A percentile compares a stretch with the other conserved stretches of the same genome.
Conservation (phyloP, 2,329 filamentous ascomycete species). For the Penicillium griseofulvum region DNA sequence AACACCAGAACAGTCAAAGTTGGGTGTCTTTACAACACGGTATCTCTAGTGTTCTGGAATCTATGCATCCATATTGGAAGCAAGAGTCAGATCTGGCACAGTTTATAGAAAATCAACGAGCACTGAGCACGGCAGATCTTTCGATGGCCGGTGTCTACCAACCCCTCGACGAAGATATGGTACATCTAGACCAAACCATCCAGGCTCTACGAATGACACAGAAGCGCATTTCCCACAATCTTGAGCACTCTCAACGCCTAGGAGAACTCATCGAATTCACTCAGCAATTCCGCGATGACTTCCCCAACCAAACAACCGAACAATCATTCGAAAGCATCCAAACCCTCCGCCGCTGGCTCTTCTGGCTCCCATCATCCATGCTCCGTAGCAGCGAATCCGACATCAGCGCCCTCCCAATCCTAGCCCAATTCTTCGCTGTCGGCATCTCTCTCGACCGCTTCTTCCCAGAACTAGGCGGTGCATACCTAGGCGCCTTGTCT, state of each 20-base stretch:
- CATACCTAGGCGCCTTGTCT: constrained; percentile 80
- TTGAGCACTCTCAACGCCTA: constrained; percentile 67
- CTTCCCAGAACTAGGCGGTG: constrained; percentile 85
- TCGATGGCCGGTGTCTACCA: constrained; percentile 35
- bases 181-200: constrained; percentile 65
- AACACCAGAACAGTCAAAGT: constrained; percentile 63
- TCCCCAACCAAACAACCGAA: constrained; percentile 67
- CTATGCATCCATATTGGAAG: constrained; percentile 83
- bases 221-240: constrained; percentile 64
- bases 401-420: constrained; percentile 73
- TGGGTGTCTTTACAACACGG: constrained; percentile 94
- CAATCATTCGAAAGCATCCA: constrained; percentile 90
- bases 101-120: constrained; percentile 43
- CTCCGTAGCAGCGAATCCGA: constrained; percentile 74
- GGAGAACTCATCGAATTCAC: constrained; percentile 70
- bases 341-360: constrained; percentile 85
- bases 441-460: constrained; percentile 84
- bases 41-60: constrained; percentile 82
- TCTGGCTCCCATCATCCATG: constrained; percentile 87
- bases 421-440: constrained; percentile 88
- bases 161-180: constrained; percentile 63
- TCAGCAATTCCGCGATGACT: constrained; percentile 68
- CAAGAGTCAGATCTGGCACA: constrained; percentile 68
- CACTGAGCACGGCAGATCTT: constrained; percentile 35
- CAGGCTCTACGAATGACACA: constrained; percentile 59